Base-by-base conservation (phyloP, 345 rosid species). In the Camelina laxa region DNA sequence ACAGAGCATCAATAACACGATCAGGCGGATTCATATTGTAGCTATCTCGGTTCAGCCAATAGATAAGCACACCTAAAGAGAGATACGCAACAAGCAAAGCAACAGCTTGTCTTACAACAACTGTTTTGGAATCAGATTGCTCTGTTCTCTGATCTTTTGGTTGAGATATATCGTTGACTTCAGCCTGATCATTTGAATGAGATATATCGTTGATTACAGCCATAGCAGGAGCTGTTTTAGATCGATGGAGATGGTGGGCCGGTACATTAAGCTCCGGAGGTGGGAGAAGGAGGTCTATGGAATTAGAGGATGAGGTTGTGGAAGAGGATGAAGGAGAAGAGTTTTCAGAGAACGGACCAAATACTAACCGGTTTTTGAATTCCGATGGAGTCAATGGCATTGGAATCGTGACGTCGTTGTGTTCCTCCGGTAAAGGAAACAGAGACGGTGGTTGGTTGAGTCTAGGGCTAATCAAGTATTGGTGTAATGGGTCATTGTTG, bases 211-310 rank as follows among this genome's bases (percentile, higher is more conserved):
- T 87, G 74, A 89, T 87, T 9, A 77, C 88, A 36, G 86, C 89
- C 87, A 95, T 87, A 31, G 97, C 89, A 1, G 99, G 96, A 7
- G 97, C 96, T 1, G 97, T 88, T 70, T 84, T 92, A 55, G 89
- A 86, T 69, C 97, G 79, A 82, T 92, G 97, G 44, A 83, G 87
- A 48, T 67, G 65, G 49, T 63, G 81, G 12, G 77, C 79, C 3
- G 85, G 44, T 42, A 86, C 65, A 81, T 82, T 84, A 11, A 86
- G 66, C 15, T 71, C 78, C 5, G 70, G 64, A 7, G 76, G 48
- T 19, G 70, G 77, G 64, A 81, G 27, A 62, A 76, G 67, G 42
- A 58, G 33, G 83, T 78, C 36, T 77, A 64, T 9, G 16, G 60
- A 33, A 27, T 75, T 56, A 17, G 88, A 73, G 61, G 79, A 84